A percentile compares a stretch with the other conserved stretches of the same genome.
phyloP scores from a whole-genome alignment of 2,329 filamentous ascomycete genomes.

The Pezicula carpinea region DNA sequence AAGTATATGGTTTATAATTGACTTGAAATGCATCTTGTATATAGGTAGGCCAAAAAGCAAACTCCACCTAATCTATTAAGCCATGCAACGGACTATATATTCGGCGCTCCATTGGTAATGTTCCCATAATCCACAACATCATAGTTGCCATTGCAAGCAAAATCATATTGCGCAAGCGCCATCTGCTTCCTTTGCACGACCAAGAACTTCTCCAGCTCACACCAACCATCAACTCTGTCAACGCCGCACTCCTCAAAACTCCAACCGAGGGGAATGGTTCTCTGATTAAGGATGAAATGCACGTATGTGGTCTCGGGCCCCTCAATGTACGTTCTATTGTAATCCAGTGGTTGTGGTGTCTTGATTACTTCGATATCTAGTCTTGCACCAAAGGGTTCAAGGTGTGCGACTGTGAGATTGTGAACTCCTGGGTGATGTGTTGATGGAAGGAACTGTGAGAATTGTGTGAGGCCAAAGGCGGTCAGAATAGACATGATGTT shows the following conservation, averaged over 20 bases:
- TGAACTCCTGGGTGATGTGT: conserved; percentile 51
- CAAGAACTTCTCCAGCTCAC: conserved; percentile 66
- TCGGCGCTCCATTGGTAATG: conserved; percentile 43
- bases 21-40: too few relatives aligned
- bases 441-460: conserved; percentile 53
- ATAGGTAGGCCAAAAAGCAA: too few relatives aligned
- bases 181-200: conserved; percentile 55
- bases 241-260: conserved; percentile 62
- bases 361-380: conserved; percentile 72
- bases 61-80: too few relatives aligned
- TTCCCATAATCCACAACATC: conserved; percentile 41
- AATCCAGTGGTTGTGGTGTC: conserved; percentile 55
- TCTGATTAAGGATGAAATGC: conserved; percentile 70
- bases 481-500: conserved; percentile 67
- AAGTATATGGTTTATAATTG: too few relatives aligned
- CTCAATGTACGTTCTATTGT: conserved; percentile 38
- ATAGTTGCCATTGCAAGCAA: conserved; percentile 62
- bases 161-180: conserved; percentile 55
- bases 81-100: not conserved
- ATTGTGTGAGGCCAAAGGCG: conserved; percentile 69
- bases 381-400: conserved; percentile 68
- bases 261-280: conserved; percentile 63
- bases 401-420: conserved; percentile 60
- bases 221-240: conserved; percentile 68
- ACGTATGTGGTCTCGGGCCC: conserved; percentile 61